A percentile compares a stretch with the other conserved stretches of the same genome.
Conservation (phyloP, 352 stramenopile genomes). For the Phytophthora cactorum region DNA sequence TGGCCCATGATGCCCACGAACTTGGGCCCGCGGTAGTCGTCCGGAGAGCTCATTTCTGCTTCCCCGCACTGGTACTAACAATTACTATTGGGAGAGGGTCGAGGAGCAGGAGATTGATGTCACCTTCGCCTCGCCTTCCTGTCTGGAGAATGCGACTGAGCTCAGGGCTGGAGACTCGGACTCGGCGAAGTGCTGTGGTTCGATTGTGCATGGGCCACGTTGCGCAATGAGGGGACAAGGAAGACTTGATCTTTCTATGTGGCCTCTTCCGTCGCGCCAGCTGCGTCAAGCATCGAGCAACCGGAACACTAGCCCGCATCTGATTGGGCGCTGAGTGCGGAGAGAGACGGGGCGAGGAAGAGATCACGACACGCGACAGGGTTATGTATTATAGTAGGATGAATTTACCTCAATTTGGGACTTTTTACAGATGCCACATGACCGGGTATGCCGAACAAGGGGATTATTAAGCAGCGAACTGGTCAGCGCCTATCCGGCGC, state of each 20-base stretch:
- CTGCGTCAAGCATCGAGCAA: conserved; percentile 23
- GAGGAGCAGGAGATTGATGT: not conserved
- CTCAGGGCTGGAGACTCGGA: conserved; percentile 2
- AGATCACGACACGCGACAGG: conserved; percentile 8
- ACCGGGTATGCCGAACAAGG: conserved; percentile 6
- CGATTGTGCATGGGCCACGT: conserved; percentile 23
- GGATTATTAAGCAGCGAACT: conserved; percentile 15
- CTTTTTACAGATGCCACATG: not conserved
- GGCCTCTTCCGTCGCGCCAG: conserved; percentile 33
- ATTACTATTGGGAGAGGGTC: conserved; percentile 1
- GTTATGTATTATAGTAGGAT: not conserved
- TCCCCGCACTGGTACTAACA: not conserved
- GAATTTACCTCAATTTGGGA: too few relatives aligned
- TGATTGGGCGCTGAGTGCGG: conserved; percentile 19
- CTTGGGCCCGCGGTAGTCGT: conserved; percentile 65
- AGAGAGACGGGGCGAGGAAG: conserved; percentile 14
- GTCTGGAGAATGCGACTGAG: conserved; percentile 39
- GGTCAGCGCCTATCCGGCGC: conserved; percentile 16
- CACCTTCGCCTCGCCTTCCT: conserved; percentile 24
- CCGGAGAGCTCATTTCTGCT: conserved; percentile 39
- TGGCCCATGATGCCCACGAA: conserved; percentile 90
- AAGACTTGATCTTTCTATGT: conserved; percentile 15
- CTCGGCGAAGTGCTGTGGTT: conserved; percentile 29
- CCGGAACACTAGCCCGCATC: conserved; percentile 22
- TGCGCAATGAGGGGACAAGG: conserved; percentile 20